These are phyloP conservation scores for Amaranthus cruentus DNA, from an alignment of 148 eudicot species.

Conservation along the genomic window DNA sequence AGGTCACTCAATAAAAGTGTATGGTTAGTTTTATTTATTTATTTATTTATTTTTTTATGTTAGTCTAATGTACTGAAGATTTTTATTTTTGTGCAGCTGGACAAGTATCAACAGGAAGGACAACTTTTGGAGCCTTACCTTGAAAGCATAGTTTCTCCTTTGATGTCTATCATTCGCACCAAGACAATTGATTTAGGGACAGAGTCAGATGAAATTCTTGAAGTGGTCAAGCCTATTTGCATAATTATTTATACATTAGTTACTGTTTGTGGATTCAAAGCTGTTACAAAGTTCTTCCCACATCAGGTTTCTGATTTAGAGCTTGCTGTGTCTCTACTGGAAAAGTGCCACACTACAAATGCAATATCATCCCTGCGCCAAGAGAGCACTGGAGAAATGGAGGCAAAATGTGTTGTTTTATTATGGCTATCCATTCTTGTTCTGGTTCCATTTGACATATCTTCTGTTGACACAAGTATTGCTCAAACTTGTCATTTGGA, in stretches of 20 bases:
- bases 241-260: conserved; percentile 76
- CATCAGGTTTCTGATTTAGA: conserved; percentile 98
- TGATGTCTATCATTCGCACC: conserved; percentile 76
- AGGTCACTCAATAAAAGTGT: not conserved
- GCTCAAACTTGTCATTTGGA: conserved; percentile 30
- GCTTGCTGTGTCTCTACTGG: conserved; percentile 86
- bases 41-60: not conserved
- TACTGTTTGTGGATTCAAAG: conserved; percentile 90
- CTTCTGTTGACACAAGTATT: conserved; percentile 89
- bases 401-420: conserved; percentile 75
- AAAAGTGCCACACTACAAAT: conserved; percentile 57
- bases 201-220: conserved; percentile 58
- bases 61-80: conserved; percentile 7
- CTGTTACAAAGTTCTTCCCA: conserved; percentile 91
- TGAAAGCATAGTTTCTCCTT: conserved; percentile 84
- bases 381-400: conserved; percentile 99
- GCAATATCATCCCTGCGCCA: conserved; percentile 62
- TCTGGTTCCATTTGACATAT: conserved; percentile 87
- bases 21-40: not conserved
- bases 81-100: conserved; percentile 48
- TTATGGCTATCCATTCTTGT: conserved; percentile 94
- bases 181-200: conserved; percentile 55
- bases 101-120: conserved; percentile 94
- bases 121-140: conserved; percentile 89
- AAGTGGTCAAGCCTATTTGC: conserved; percentile 72